These are phyloP conservation scores for Rhazya stricta DNA, from an alignment of 257 asterid genomes.

Conservation along the genomic window DNA sequence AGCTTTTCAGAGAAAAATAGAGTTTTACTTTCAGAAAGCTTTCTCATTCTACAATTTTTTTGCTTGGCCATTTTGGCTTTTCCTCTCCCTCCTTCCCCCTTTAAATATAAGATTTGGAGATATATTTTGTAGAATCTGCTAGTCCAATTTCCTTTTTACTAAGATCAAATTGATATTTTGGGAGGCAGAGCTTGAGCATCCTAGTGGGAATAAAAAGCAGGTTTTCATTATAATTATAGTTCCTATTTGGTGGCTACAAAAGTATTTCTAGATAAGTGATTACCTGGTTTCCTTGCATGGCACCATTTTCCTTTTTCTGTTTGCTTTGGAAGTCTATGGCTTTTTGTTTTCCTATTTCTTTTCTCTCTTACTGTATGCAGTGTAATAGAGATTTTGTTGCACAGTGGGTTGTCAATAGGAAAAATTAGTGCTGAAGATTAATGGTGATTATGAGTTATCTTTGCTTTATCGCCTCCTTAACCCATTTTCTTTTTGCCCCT, in stretches of 20 bases:
- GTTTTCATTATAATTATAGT: slow-evolving; percentile 12
- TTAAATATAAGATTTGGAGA: background rate
- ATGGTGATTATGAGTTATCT: no score
- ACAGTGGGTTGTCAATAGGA: no score
- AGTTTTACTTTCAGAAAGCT: background rate
- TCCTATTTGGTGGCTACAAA: background rate
- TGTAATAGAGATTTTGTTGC: background rate
- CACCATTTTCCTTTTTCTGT: background rate
- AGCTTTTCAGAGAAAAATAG: background rate
- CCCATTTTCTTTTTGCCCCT: background rate
- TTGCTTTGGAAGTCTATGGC: background rate
- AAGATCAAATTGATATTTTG: slow-evolving; percentile 62
- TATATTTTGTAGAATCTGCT: background rate
- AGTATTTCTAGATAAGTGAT: background rate
- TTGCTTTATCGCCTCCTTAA: no score
- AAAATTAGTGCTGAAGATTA: no score
- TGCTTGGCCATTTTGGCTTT: no score
- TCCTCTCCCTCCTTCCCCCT: background rate
- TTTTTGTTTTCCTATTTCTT: background rate
- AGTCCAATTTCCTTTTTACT: slow-evolving; percentile 56
- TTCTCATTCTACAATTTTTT: background rate
- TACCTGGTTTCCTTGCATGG: background rate
- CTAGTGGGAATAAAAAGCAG: slow-evolving; percentile 77
- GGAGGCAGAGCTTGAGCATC: slow-evolving; percentile 56
- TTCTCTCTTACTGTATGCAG: background rate